phyloP scores from a whole-genome alignment of 116 monocot genomes.

The Phalaenopsis hybrid region DNA sequence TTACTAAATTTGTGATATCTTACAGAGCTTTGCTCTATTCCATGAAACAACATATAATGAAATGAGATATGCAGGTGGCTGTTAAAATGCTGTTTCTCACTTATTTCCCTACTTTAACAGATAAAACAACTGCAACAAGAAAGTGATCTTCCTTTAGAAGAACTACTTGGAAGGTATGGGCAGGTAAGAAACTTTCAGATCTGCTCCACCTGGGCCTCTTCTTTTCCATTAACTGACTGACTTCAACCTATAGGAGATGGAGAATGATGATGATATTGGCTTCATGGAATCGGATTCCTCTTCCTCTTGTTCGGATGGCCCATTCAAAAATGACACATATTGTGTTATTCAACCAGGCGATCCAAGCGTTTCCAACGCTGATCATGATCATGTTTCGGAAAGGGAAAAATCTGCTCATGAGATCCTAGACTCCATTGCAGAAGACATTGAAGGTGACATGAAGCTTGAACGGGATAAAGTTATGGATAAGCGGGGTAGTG shows the following conservation, averaged over 20 bases:
- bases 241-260: slow-evolving; percentile 33
- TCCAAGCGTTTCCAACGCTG: slow-evolving; percentile 4
- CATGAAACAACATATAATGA: not conserved
- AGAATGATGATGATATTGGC: slow-evolving; percentile 22
- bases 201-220: not conserved
- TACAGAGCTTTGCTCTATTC: not conserved
- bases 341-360: slow-evolving; percentile 11
- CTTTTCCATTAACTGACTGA: not conserved
- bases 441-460: slow-evolving; percentile 16
- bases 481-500: slow-evolving; percentile 42
- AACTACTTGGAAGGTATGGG: slow-evolving; percentile 80
- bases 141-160: slow-evolving; percentile 73
- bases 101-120: slow-evolving; percentile 25
- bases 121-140: slow-evolving; percentile 76
- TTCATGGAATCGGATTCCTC: slow-evolving; percentile 32
- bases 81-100: not conserved
- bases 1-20: not conserved
- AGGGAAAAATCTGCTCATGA: slow-evolving; percentile 8
- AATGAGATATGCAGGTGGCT: not conserved
- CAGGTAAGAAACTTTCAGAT: slow-evolving; percentile 46
- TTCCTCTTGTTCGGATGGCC: slow-evolving; percentile 42
- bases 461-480: slow-evolving; percentile 12
- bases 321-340: slow-evolving; percentile 19
- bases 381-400: not conserved
- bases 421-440: slow-evolving; percentile 13